A percentile compares a stretch with the other conserved stretches of the same genome.
These are phyloP conservation scores for Penicillium robsamsonii DNA, from an alignment of 495 filamentous ascomycete genomes.

Conservation along the genomic window DNA sequence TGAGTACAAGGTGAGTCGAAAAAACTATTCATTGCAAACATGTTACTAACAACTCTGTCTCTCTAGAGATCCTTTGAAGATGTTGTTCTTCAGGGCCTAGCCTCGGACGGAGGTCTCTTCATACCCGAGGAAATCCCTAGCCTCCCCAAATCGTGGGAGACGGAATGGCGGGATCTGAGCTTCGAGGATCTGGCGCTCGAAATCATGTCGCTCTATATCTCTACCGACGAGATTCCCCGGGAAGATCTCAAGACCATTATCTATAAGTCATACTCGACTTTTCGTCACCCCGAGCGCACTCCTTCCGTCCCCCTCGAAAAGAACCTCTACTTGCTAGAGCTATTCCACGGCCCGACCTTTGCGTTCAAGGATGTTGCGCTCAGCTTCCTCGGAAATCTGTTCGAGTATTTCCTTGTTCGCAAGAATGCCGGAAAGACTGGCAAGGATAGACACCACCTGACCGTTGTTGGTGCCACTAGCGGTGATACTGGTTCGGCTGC, in stretches of 20 bases:
- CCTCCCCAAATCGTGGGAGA: conserved; percentile 13
- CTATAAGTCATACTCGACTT: conserved; percentile 76
- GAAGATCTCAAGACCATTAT: conserved; percentile 80
- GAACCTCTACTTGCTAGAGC: conserved; percentile 80
- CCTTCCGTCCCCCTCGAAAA: conserved; percentile 69
- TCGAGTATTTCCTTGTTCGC: conserved; percentile 89
- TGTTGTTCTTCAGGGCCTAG: conserved; percentile 87
- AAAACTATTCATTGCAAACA: not conserved
- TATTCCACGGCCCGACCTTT: conserved; percentile 97
- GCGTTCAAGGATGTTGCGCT: conserved; percentile 87
- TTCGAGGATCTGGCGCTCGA: conserved; percentile 70
- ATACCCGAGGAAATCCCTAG: conserved; percentile 78
- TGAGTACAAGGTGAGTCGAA: conserved; percentile 65
- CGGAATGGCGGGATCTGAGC: conserved; percentile 69
- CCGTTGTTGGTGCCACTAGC: conserved; percentile 87
- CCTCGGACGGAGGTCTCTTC: conserved; percentile 85
- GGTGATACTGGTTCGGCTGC: conserved; percentile 95
- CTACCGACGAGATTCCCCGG: conserved; percentile 72
- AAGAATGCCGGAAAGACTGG: conserved; percentile 74
- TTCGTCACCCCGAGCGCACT: conserved; percentile 56
- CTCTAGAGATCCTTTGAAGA: conserved; percentile 69
- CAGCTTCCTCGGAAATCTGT: conserved; percentile 90
- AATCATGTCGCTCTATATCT: conserved; percentile 80
- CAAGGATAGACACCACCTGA: conserved; percentile 75
- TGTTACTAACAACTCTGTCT: not conserved